Evolutionary conservation across 106 monocot genomes (phyloP), one percentile per base, ranked within the genome.

Genomic region (Gastrodia elata): DNA sequence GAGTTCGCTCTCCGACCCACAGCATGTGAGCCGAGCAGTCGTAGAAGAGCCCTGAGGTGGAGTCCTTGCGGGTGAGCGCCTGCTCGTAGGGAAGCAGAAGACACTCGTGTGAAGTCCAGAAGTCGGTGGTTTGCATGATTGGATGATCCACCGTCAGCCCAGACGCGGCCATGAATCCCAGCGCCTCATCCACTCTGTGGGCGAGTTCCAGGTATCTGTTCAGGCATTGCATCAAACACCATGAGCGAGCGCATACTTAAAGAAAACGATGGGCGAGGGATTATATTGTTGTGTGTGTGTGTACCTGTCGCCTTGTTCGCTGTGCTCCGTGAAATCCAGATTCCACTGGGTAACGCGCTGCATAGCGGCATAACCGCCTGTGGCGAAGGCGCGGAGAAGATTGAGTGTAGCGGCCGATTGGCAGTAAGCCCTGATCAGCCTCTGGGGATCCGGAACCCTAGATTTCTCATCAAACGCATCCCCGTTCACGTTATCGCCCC

Each of bases 91-190:
- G 91, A 27, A 91, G 85, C n/a, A 88, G 83, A 6, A 91, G 91
- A 71, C 91, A 91, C 82, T 91, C 91, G 44, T 91, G 90, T 20
- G 90, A 91, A 35, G 90, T 91, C 87, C 84, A 91, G 75, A 91
- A 87, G 22, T 91, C 90, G 4, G 87, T 91, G 48, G 80, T 87
- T 5, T 80, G 84, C 84, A 91, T 91, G 70, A 87, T 87, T 4
- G 90, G 87, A 36, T 91, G 90, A 24, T 87, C 90, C 22, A 83
- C 68, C 0, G 87, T 91, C 35, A 91, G 76, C n/a, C 90, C 90
- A 6, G 82, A 78, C 4, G 87, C 90, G 4, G 82, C 65, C 90
- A 91, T 91, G 80, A 91, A 91, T 15, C 90, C 90, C 55, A 91
- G 73, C 2, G 87, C 90, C 76, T 91, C 90, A 38, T 91, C 90